Evolutionary conservation across 495 filamentous ascomycete genomes (phyloP), one percentile per base, ranked within the genome.

Genomic region (Cairneyella variabilis): DNA sequence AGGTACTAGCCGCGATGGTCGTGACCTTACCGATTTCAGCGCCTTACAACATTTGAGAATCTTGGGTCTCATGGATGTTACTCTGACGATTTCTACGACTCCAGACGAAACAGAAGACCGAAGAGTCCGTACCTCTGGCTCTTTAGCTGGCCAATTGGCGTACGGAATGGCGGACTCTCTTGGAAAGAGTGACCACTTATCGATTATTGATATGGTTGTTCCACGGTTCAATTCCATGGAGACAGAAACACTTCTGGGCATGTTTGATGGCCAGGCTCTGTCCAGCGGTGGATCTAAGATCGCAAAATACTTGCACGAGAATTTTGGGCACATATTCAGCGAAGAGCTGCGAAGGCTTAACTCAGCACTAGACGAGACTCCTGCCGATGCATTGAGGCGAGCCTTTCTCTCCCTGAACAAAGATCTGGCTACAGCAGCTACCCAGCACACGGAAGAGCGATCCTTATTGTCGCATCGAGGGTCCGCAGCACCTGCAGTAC

Each of bases 151-250:
- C 16, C 71, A 77, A 43, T 80, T 99, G 71, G 82, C 89, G 3
- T 99, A 97, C 65, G 93, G 93, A 38, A 97, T 99, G 95, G 92
- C 93, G 32, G 93, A 99, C 69, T 90, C 86, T n/a, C 74, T 99
- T 2, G 93, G 93, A 14, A 86, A 79, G 58, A 90, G 90, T 60
- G 91, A 97, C 63, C 93, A 99, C 67, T 68, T 99, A 6, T 97
- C 95, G 9, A 96, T 91, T n/a, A 88, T 97, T 39, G 93, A 99
- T 69, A 86, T 99, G 75, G 90, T 97, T 36, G 88, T 97, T 26
- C 95, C 95, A 1, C 83, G 88, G 21, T 88, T 97, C 65, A 88
- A 90, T 62, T 90, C 89, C n/a, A 87, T 86, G 43, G 89, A 96
- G 55, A 84, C 89, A 46, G 91, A 97, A 65, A 93, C 85, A 12